Evolutionary conservation across 2,329 filamentous ascomycete genomes (phyloP), one percentile per base, ranked within the genome.

Genomic region (Aquanectria penicillioides): DNA sequence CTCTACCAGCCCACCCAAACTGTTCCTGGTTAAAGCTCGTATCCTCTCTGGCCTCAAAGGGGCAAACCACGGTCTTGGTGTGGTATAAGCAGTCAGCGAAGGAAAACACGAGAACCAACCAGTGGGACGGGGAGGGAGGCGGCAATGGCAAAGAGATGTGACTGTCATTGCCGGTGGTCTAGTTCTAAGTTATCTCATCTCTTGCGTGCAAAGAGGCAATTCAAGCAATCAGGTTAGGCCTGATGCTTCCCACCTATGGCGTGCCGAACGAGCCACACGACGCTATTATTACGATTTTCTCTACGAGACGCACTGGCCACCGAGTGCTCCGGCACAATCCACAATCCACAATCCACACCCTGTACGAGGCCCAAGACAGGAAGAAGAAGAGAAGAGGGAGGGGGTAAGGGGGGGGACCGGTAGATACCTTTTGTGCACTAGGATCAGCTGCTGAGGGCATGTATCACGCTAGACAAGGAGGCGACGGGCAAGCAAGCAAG

Each of bases 241-340:
- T 50, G 28, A 40, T 55, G 28, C 37, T 33, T 33, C 31, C 37
- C 31, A 44, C 47, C 44, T 46, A 57, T 57, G 46, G 55, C 55
- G 55, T 57, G 54, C 40, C 20, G 33, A 52, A 38, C 33, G 55
- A 47, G 48, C 26, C 20, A 47, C 47, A 46, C 29, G 37, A 34
- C 53, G 53, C 46, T 49, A 57, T 47, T 23, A 57, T 57, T 52
- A 51, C 55, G 28, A 57, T 40, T 56, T 25, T 28, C 31, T 13
- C n/a, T 34, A 18, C 34, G 26, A 13, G 13, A 33, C 26, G 36
- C 53, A 57, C 47, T 31, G 44, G 29, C 44, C 44, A 43, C 37
- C 38, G 38, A 2, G 34, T 20, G 34, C 13, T 33, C 25, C 18
- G 40, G 9, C 29, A n/a, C n/a, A n/a, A n/a, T n/a, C n/a, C n/a